A percentile compares a stretch with the other conserved stretches of the same genome.
Evolutionary conservation across 1,284 basidiomycete genomes (phyloP).

Genomic region (Cryptococcus neoformans): DNA sequence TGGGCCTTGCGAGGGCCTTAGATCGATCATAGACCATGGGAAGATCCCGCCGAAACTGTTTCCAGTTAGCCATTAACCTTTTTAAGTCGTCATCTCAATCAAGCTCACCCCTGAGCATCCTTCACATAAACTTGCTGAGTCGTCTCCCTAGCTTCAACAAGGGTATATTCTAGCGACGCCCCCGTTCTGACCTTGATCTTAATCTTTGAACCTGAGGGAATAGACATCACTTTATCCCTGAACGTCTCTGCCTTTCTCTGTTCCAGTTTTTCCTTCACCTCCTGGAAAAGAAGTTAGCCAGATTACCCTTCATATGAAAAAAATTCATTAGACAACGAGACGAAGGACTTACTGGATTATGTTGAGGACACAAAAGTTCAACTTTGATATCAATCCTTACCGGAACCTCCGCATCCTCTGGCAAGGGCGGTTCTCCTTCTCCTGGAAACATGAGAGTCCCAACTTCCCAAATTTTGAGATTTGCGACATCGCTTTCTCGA

Average conservation of each 20-base stretch:
- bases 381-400: constrained; percentile 66
- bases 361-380: constrained; percentile 70
- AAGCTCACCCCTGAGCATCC: constrained; percentile 10
- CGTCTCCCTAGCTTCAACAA: constrained; percentile 12
- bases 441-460: constrained; percentile 6
- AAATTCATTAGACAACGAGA: neutral
- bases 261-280: constrained; percentile 66
- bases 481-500: constrained; percentile 23
- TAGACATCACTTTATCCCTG: constrained; percentile 58
- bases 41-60: constrained; percentile 6
- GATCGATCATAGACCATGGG: constrained; percentile 24
- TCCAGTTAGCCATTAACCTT: neutral
- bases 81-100: neutral
- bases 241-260: constrained; percentile 64
- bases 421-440: constrained; percentile 11
- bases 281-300: constrained; percentile 49
- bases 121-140: constrained; percentile 9
- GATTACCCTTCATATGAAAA: neutral
- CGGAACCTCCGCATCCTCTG: constrained; percentile 56
- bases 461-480: constrained; percentile 15
- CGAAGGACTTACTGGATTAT: constrained; percentile 67
- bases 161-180: constrained; percentile 62
- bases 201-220: constrained; percentile 67
- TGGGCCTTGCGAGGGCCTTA: constrained; percentile 14
- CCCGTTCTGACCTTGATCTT: constrained; percentile 74